Evolutionary conservation across 495 filamentous ascomycete species (phyloP), one percentile per base, ranked within the genome.

Genomic region (Bacidia gigantensis): DNA sequence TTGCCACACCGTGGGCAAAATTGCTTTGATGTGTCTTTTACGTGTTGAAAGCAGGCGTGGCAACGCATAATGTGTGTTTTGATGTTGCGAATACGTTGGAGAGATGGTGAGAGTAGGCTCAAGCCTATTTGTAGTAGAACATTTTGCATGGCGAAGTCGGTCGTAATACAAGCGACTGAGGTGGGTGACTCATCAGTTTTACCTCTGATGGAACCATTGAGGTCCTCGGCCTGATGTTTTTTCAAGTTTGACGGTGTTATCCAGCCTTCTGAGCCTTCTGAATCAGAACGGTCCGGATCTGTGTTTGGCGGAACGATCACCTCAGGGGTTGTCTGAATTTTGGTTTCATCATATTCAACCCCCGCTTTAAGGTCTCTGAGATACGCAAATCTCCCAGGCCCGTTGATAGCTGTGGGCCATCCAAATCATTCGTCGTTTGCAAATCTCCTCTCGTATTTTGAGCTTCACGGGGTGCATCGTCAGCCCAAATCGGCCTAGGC

Each of bases 81-180:
- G 22, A 96, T 75, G 49, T 81, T 81, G 29, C 75, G 77, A 58
- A 99, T 82, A 50, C 87, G 80, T 48, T 83, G 75, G 7, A 96
- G 64, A 18, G 75, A 76, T 1, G 68, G 62, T 2, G 88, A 89
- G 20, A 99, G 71, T 7, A 99, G 79, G 61, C 94, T 87, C 25
- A 99, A 75, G 68, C 95, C 95, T 72, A 97, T 92, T 57, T 90
- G 86, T 10, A 99, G 73, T 1, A 90, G 71, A 20, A 96, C 87
- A 61, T 97, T 97, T 69, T 97, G 88, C 79, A 97, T 90, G 40
- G 92, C 90, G 69, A 85, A 96, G 72, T 99, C 92, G 52, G 84
- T 85, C 0, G 92, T 97, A 56, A 96, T 82, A 43, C 87, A 79
- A 10, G 88, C 93, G 11, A 84, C 86, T 62, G 89, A 78, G 58